Evolutionary conservation across 352 stramenopile species (phyloP), one percentile per base, ranked within the genome.

Genomic region (Aphanomyces astaci): DNA sequence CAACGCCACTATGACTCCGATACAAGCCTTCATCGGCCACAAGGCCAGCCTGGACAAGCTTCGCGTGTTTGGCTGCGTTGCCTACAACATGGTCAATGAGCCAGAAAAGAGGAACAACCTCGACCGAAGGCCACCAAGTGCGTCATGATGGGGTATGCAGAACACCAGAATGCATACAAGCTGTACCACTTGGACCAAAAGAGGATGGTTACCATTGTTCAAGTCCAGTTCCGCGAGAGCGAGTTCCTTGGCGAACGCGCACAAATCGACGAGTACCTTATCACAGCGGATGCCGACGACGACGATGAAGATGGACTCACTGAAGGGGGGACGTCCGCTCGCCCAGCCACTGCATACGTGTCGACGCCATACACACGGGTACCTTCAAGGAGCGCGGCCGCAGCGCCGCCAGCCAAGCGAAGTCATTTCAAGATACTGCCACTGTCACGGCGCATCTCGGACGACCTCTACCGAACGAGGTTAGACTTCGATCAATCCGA

Each of bases 31-130:
- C 2, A 76, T 70, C 25, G 71, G 66, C n/a, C 32, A 43, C 17
- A 63, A 69, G 13, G 60, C 66, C 13, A 2, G 0, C 4, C 15
- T 80, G 22, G 54, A 55, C 0, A 52, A 75, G 25, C 19, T 77
- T 13, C 59, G 66, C 19, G 73, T 80, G 13, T 77, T 77, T 55
- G 72, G 72, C 0, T 76, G 67, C 5, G 36, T 62, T 0, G 71
- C 70, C 4, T 80, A 76, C 53, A 72, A 78, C 25, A 54, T 77
- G 5, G 67, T 73, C 32, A 33, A 72, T 11, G 28, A 39, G 1
- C 54, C 57, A 10, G 46, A 46, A 0, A 75, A 76, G 32, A 48
- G 71, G 2, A 68, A 68, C 2, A 77, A 77, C 39, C 30, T 81
- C 60, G 69, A 10, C 33, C 63, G 0, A 77, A 77, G 60, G 72